Evolutionary conservation across 768 basidiomycete species (phyloP).

Genomic region (Floccularia luteovirens): DNA sequence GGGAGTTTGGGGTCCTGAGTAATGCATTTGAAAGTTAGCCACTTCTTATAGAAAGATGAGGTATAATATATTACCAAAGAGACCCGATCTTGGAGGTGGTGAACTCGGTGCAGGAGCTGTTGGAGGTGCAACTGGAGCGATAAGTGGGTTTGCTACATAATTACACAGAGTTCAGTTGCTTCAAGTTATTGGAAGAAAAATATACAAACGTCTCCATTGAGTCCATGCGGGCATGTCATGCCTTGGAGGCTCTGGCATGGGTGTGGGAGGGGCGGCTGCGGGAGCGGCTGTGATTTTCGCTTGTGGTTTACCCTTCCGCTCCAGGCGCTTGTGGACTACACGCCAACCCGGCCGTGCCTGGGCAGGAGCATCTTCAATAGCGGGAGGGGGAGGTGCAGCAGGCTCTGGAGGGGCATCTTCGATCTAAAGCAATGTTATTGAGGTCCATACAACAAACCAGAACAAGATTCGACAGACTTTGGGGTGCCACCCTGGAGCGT

Average conservation of each 20-base stretch:
- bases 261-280: slow-evolving; percentile 28
- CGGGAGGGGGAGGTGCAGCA: slow-evolving; percentile 31
- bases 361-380: slow-evolving; percentile 34
- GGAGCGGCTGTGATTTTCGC: slow-evolving; percentile 32
- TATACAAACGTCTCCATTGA: slow-evolving; percentile 70
- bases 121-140: slow-evolving; percentile 37
- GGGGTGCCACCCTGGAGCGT: slow-evolving; percentile 66
- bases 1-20: slow-evolving; percentile 22
- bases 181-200: background rate
- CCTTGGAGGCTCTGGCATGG: slow-evolving; percentile 38
- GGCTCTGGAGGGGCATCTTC: slow-evolving; percentile 26
- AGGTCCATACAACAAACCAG: slow-evolving; percentile 3
- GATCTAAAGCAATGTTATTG: slow-evolving; percentile 12
- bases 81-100: slow-evolving; percentile 48
- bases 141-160: slow-evolving; percentile 52
- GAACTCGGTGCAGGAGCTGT: slow-evolving; percentile 26
- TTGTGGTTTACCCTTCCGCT: slow-evolving; percentile 40
- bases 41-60: background rate
- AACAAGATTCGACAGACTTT: slow-evolving; percentile 28
- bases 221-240: slow-evolving; percentile 71
- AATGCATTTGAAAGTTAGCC: background rate
- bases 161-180: background rate
- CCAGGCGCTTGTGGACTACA: slow-evolving; percentile 56
- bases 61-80: slow-evolving; percentile 62
- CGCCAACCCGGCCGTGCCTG: slow-evolving; percentile 71